phyloP scores from a whole-genome alignment of 495 filamentous ascomycete species.

The Aspergillus biplanus region DNA sequence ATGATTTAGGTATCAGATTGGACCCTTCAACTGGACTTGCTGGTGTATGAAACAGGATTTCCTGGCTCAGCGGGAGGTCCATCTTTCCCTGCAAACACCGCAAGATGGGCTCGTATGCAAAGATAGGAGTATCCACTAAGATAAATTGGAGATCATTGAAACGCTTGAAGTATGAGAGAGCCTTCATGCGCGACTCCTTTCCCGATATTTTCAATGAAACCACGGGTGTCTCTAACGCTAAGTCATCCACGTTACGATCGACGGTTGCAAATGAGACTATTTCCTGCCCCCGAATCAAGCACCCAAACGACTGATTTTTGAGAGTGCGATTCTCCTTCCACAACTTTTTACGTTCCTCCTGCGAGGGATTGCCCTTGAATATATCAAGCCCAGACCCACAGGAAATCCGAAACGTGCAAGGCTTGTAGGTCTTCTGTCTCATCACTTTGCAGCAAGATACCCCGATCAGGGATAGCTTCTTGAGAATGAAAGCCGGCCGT shows the following conservation, averaged over 20 bases:
- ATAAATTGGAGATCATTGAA: constrained; percentile 47
- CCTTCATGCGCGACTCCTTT: constrained; percentile 43
- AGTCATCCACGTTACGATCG: constrained; percentile 57
- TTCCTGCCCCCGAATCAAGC: constrained; percentile 53
- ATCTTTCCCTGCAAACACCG: constrained; percentile 58
- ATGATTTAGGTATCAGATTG: constrained; percentile 21
- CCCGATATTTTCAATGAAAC: constrained; percentile 58
- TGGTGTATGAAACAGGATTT: constrained; percentile 46
- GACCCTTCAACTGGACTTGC: constrained; percentile 26
- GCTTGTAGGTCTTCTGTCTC: constrained; percentile 25
- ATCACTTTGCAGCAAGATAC: constrained; percentile 34
- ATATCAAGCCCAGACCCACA: constrained; percentile 49
- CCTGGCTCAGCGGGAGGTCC: constrained; percentile 55
- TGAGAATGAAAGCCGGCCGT: constrained; percentile 30
- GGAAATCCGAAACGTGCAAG: constrained; percentile 49
- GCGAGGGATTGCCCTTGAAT: constrained; percentile 30
- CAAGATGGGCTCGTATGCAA: constrained; percentile 75
- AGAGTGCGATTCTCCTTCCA: constrained; percentile 56
- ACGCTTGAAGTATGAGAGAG: constrained; percentile 42
- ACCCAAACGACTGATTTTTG: constrained; percentile 64
- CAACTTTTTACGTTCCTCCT: constrained; percentile 45
- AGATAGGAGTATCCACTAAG: constrained; percentile 66
- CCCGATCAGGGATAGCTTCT: constrained; percentile 32
- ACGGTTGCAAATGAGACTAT: constrained; percentile 66
- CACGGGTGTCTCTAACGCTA: constrained; percentile 49